Base-by-base conservation (phyloP, 345 rosid genomes). In the Gossypium turneri region DNA sequence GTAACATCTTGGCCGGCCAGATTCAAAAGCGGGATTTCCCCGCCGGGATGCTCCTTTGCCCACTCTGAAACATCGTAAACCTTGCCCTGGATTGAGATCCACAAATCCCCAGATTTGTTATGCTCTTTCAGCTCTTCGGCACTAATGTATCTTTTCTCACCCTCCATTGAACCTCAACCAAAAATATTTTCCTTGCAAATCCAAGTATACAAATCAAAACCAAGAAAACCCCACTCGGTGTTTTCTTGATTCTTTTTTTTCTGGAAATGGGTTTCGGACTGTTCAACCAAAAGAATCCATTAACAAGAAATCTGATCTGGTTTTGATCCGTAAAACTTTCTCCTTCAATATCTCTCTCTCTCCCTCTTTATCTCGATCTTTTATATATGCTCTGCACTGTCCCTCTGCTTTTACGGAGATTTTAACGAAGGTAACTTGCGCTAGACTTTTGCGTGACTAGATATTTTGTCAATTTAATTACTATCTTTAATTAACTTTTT, bases 1-100 rank as follows among this genome's bases (percentile, higher is more conserved):
- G 98, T 94, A 10, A 87, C 94, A 53, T 92, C 98, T 70, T 92
- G 97, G 5, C 98, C 98, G 0, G 93, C 97, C 62, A 90, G 77
- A 76, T 90, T 92, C 75, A 88, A 66, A 45, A 94, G 86, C 44
- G 89, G 86, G 9, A 80, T 60, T 6, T 89, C 98, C 2, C 98
- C 98, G 17, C 96, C 93, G 4, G 98, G 98, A 73, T 94, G 98
- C n/a, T 80, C 80, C 64, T 85, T 82, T 1, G 78, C 87, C 98
- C 98, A 94, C 3, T 81, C 73, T 8, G 96, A 76, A 19, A 91
- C 98, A 63, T 94, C 69, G 80, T 89, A 93, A 56, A 94, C 91
- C 80, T 92, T 94, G 0, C 98, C 97, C 84, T 82, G 94, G 50
- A 94, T 88, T 0, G 96, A 91, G 82, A 94, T 90, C 98, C 98